These are phyloP conservation scores for Tuber microsphaerosporum DNA, from an alignment of 495 filamentous ascomycete genomes.

Conservation along the genomic window DNA sequence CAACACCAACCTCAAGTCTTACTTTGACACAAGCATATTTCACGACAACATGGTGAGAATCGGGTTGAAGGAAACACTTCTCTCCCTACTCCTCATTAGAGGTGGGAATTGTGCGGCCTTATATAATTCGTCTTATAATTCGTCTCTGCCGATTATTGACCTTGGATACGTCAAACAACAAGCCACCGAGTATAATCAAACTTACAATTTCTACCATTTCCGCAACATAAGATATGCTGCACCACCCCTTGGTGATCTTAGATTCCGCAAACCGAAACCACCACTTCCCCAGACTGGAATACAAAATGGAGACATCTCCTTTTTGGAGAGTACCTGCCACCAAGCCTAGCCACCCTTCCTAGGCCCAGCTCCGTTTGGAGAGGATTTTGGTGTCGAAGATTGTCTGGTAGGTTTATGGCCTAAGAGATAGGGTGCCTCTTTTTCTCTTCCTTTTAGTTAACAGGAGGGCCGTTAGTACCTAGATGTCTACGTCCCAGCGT, in stretches of 20 bases:
- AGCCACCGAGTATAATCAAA: conserved; percentile 31
- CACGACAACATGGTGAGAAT: neutral
- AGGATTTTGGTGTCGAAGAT: conserved; percentile 23
- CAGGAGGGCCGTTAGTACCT: conserved; percentile 15
- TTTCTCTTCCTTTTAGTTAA: neutral
- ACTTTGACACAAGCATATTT: neutral
- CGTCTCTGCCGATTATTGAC: conserved; percentile 32
- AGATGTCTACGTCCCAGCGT: conserved; percentile 33
- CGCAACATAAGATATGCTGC: conserved; percentile 37
- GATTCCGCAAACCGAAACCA: conserved; percentile 35
- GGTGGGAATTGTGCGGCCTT: neutral
- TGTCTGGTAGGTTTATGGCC: conserved; percentile 21
- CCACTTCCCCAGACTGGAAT: conserved; percentile 21
- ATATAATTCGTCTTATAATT: neutral
- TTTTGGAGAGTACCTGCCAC: conserved; percentile 3
- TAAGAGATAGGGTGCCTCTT: neutral
- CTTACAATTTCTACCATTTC: conserved; percentile 33
- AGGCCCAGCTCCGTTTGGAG: neutral
- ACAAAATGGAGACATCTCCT: conserved; percentile 25
- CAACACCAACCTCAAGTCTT: neutral
- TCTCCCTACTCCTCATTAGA: neutral
- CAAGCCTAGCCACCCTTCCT: conserved; percentile 4
- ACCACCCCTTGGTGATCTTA: conserved; percentile 35
- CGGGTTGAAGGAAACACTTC: neutral
- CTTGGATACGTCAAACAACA: conserved; percentile 39